Evolutionary conservation across 495 filamentous ascomycete species (phyloP).

Genomic region (Usnea hakonensis): DNA sequence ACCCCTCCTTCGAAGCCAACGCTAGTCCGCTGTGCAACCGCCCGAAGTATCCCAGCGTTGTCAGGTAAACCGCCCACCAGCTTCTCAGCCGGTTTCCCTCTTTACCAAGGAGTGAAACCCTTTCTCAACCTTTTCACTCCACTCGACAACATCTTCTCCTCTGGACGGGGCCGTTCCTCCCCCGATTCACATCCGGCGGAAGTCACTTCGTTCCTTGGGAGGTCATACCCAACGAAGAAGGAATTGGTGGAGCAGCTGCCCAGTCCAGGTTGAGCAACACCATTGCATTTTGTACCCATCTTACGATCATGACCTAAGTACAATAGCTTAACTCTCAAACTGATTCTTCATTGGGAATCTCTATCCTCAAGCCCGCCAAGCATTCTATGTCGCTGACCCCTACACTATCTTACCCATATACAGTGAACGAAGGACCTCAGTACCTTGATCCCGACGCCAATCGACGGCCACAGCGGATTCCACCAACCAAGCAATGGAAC

Average conservation of each 20-base stretch:
- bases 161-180: conserved; percentile 21
- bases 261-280: not conserved
- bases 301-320: conserved; percentile 10
- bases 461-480: conserved; percentile 1
- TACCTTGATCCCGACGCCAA: conserved; percentile 1
- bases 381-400: not conserved
- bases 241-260: not conserved
- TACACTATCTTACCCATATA: not conserved
- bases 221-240: conserved; percentile 1
- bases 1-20: not conserved
- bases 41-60: conserved; percentile 2
- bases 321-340: conserved; percentile 6
- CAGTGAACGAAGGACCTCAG: not conserved
- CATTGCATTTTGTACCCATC: conserved; percentile 4
- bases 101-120: conserved; percentile 4
- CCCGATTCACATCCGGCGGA: conserved; percentile 3
- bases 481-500: conserved; percentile 56
- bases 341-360: conserved; percentile 6
- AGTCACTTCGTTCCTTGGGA: conserved; percentile 3
- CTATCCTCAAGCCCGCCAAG: conserved; percentile 1
- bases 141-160: conserved; percentile 14
- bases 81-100: not conserved
- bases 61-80: conserved; percentile 1
- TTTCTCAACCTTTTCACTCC: conserved; percentile 21
- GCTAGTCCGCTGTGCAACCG: conserved; percentile 4